Evolutionary conservation across 116 monocot species (phyloP).

Genomic region (Papilionanthe hybrid): DNA sequence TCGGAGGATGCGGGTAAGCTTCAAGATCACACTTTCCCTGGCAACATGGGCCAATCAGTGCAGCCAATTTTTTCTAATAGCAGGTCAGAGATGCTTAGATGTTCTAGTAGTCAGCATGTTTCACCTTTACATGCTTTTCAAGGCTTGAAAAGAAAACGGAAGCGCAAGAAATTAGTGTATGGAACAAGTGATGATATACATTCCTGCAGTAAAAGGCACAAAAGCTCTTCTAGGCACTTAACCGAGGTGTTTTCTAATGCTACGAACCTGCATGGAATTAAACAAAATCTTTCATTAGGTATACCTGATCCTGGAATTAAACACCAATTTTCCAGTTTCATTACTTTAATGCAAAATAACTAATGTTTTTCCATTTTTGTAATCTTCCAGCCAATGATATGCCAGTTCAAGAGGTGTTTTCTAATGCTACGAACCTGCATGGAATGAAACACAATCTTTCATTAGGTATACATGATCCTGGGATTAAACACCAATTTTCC

Average conservation of each 20-base stretch:
- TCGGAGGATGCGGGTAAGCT: slow-evolving; percentile 2
- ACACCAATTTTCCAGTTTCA: background rate
- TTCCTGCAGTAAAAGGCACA: slow-evolving; percentile 10
- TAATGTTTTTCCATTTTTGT: background rate
- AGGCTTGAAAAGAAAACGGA: slow-evolving; percentile 6
- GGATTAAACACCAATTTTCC: background rate
- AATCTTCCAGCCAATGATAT: slow-evolving; percentile 3
- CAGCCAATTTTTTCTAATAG: slow-evolving; percentile 17
- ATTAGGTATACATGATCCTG: slow-evolving; percentile 3
- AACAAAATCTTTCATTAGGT: slow-evolving; percentile 9
- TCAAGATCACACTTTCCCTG: background rate
- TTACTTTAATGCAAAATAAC: slow-evolving; percentile 1
- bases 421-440: too few relatives aligned
- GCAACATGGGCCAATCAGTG: slow-evolving; percentile 7
- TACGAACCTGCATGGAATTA: background rate
- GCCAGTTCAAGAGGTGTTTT: too few relatives aligned
- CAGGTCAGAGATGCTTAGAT: slow-evolving; percentile 4
- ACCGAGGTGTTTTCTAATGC: too few relatives aligned
- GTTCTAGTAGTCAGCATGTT: slow-evolving; percentile 4
- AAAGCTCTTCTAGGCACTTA: background rate
- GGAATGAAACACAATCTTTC: slow-evolving; percentile 12
- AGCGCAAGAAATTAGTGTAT: background rate
- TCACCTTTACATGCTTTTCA: background rate
- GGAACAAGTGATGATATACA: background rate
- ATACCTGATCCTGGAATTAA: background rate